phyloP scores from a whole-genome alignment of 331 rosid species.

The Pyracantha coccinea region DNA sequence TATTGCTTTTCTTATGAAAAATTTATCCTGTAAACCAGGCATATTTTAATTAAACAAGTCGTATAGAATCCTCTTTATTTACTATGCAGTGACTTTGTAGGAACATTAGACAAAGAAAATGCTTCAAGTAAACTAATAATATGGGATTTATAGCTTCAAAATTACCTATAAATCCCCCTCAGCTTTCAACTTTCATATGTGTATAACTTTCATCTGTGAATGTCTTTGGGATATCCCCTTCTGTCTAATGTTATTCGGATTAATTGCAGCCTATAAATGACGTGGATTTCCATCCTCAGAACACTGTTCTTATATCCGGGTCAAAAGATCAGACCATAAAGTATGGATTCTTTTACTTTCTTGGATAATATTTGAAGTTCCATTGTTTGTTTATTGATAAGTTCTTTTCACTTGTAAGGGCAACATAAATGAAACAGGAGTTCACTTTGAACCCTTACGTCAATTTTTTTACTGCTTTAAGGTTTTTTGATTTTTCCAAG shows the following conservation, averaged over 20 bases:
- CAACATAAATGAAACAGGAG: not conserved
- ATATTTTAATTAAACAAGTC: no score
- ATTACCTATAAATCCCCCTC: not conserved
- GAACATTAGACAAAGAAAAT: not conserved
- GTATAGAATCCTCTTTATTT: no score
- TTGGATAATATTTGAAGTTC: not conserved
- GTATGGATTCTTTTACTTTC: conserved; percentile 32
- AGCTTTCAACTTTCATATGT: not conserved
- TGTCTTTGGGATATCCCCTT: not conserved
- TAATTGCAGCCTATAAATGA: conserved; percentile 81
- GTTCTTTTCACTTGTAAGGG: not conserved
- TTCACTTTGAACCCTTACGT: not conserved
- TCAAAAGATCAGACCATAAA: conserved; percentile 89
- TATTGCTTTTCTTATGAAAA: not conserved
- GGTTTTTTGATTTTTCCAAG: conserved; percentile 89
- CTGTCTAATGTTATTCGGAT: conserved; percentile 13
- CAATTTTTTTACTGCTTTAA: conserved; percentile 7
- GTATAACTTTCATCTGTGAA: not conserved
- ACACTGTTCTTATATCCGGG: conserved; percentile 69
- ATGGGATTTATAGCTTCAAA: not conserved
- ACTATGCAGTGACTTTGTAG: not conserved
- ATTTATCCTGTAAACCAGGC: not conserved
- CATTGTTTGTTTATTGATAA: not conserved
- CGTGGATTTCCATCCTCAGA: conserved; percentile 93
- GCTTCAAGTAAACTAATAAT: not conserved